Conservation (phyloP, 257 asterid genomes). For the Cinchona pubescens region DNA sequence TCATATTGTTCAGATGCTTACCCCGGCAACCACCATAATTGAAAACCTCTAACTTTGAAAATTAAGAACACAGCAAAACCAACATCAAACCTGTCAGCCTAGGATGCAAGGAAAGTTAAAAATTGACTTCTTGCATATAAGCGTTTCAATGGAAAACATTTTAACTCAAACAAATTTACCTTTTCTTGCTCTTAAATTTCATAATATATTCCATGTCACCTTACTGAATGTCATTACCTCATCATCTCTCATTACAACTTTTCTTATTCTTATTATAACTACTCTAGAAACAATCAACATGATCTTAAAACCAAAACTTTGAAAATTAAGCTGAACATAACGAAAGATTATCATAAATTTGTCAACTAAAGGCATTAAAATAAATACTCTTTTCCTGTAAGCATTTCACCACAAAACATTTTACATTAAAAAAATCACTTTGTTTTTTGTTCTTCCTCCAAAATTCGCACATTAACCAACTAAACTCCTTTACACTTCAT, state of each 20-base stretch:
- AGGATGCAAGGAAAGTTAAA: background rate
- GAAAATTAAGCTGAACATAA: no score
- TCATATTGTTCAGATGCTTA: background rate
- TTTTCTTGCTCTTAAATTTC: background rate
- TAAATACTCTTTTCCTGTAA: no score
- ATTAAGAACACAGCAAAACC: background rate
- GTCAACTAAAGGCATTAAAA: no score
- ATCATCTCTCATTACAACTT: background rate
- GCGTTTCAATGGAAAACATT: background rate
- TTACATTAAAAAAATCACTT: no score
- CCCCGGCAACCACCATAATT: background rate
- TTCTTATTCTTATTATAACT: background rate
- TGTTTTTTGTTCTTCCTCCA: no score
- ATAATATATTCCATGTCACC: no score
- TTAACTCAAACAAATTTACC: background rate
- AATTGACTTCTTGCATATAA: background rate
- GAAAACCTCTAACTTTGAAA: background rate
- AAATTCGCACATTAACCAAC: no score
- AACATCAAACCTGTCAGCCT: background rate
- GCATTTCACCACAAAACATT: no score
- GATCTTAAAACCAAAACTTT: no score
- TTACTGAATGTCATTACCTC: no score
- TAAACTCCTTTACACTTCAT: no score
- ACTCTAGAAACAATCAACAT: background rate
- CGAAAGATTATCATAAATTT: no score